Evolutionary conservation across 2,329 filamentous ascomycete genomes (phyloP).

Genomic region (Alternaria ventricosa): DNA sequence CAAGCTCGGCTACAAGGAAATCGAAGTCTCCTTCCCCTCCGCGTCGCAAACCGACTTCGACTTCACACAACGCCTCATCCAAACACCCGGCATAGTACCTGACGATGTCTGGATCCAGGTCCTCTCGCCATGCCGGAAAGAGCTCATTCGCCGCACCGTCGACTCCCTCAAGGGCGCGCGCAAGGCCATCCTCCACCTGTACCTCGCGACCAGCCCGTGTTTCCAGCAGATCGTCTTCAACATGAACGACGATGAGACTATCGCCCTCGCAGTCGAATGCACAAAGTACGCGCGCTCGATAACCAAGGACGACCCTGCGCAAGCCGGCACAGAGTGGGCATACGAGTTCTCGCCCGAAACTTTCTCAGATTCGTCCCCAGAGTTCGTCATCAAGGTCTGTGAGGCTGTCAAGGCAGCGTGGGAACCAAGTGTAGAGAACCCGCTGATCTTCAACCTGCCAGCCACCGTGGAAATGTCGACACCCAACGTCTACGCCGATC

Average conservation of each 20-base stretch:
- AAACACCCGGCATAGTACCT: constrained; percentile 81
- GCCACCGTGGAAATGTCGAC: constrained; percentile 96
- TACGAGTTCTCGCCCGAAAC: constrained; percentile 87
- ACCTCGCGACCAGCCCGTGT: constrained; percentile 94
- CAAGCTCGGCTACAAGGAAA: constrained; percentile 95
- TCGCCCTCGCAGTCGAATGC: constrained; percentile 84
- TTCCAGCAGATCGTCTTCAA: constrained; percentile 92
- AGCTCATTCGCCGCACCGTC: constrained; percentile 88
- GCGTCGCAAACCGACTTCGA: constrained; percentile 96
- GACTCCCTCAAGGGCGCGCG: constrained; percentile 88
- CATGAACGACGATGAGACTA: constrained; percentile 80
- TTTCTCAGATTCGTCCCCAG: constrained; percentile 88
- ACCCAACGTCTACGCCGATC: constrained; percentile 93
- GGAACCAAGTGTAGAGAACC: constrained; percentile 78
- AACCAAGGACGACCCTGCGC: constrained; percentile 76
- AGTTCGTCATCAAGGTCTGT: constrained; percentile 83
- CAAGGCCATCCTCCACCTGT: constrained; percentile 94
- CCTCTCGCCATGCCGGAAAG: constrained; percentile 87
- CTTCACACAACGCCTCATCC: constrained; percentile 85
- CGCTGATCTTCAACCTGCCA: constrained; percentile 95
- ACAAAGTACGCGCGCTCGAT: constrained; percentile 85
- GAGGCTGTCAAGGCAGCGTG: constrained; percentile 94
- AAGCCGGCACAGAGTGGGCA: constrained; percentile 69
- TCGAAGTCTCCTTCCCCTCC: constrained; percentile 94
- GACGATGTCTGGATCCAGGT: constrained; percentile 94